phyloP scores from a whole-genome alignment of 2,329 filamentous ascomycete genomes.

The Alternaria triticimaculans region DNA sequence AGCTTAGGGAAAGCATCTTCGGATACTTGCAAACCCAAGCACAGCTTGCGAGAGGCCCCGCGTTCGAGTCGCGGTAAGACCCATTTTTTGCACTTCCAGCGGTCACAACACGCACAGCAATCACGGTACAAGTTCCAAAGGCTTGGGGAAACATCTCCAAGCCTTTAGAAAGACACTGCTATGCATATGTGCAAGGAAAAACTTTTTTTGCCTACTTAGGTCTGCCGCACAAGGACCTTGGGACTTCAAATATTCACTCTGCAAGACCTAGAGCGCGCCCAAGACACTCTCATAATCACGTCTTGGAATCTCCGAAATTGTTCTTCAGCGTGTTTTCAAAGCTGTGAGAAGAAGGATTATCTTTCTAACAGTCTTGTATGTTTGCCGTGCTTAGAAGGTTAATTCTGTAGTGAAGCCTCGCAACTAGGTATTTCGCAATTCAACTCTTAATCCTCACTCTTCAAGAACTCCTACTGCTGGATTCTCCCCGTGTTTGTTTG shows the following conservation, averaged over 20 bases:
- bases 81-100: constrained; percentile 14
- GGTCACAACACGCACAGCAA: not conserved
- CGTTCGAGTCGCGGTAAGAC: constrained; percentile 39
- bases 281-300: not conserved
- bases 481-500: not conserved
- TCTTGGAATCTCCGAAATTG: not conserved
- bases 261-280: not conserved
- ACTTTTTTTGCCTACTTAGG: not conserved
- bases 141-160: too few species aligned
- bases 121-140: too few species aligned
- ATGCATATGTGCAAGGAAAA: not conserved
- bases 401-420: not conserved
- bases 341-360: not conserved
- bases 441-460: not conserved
- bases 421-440: too few species aligned
- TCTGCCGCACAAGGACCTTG: not conserved
- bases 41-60: constrained; percentile 35
- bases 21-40: constrained; percentile 17
- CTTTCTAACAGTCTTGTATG: not conserved
- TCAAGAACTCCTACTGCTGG: not conserved
- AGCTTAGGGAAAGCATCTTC: constrained; percentile 60
- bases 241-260: accelerated
- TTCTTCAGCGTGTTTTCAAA: accelerated
- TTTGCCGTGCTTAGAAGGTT: not conserved
- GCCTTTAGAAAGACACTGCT: not conserved